Conservation (phyloP, 2,329 filamentous ascomycete species). For the Microdochium trichocladiopsis region DNA sequence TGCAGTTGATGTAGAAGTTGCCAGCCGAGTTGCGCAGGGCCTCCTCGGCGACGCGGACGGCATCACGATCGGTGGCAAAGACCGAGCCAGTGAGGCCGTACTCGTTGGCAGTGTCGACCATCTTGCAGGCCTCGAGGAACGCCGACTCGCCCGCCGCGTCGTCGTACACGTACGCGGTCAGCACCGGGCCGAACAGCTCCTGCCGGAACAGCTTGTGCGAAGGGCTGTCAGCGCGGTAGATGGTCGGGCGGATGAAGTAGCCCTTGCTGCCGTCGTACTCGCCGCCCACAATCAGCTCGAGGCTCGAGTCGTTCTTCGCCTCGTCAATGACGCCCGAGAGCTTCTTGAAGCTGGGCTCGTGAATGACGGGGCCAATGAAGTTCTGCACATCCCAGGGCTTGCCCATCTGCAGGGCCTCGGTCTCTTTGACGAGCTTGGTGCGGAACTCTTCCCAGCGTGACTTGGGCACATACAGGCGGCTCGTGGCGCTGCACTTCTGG, state of each 20-base stretch:
- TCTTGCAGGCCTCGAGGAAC: slow-evolving; percentile 51
- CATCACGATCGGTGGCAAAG: slow-evolving; percentile 63
- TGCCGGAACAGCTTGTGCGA: slow-evolving; percentile 66
- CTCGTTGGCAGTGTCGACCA: slow-evolving; percentile 65
- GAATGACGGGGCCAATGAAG: slow-evolving; percentile 85
- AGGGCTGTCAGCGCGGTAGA: slow-evolving; percentile 70
- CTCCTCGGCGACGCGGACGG: slow-evolving; percentile 62
- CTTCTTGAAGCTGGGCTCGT: slow-evolving; percentile 75
- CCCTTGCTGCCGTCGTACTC: slow-evolving; percentile 71
- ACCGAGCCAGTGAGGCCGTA: slow-evolving; percentile 74
- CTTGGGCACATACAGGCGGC: slow-evolving; percentile 69
- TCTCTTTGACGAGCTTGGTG: slow-evolving; percentile 59
- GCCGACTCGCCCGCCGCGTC: slow-evolving; percentile 50
- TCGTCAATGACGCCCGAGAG: slow-evolving; percentile 69
- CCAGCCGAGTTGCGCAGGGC: slow-evolving; percentile 65
- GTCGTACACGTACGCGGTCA: slow-evolving; percentile 71
- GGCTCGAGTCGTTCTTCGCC: slow-evolving; percentile 66
- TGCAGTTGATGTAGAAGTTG: slow-evolving; percentile 85
- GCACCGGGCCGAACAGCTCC: slow-evolving; percentile 77
- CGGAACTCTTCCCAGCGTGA: slow-evolving; percentile 70
- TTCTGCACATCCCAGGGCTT: slow-evolving; percentile 62
- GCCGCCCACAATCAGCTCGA: slow-evolving; percentile 69
- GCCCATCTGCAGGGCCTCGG: slow-evolving; percentile 63
- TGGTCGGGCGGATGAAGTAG: slow-evolving; percentile 77
- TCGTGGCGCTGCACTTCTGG: slow-evolving; percentile 85